A percentile compares a stretch with the other conserved stretches of the same genome.
Evolutionary conservation across 176 grass and related monocot species (phyloP).

Genomic region (Tillandsia fasciculata): DNA sequence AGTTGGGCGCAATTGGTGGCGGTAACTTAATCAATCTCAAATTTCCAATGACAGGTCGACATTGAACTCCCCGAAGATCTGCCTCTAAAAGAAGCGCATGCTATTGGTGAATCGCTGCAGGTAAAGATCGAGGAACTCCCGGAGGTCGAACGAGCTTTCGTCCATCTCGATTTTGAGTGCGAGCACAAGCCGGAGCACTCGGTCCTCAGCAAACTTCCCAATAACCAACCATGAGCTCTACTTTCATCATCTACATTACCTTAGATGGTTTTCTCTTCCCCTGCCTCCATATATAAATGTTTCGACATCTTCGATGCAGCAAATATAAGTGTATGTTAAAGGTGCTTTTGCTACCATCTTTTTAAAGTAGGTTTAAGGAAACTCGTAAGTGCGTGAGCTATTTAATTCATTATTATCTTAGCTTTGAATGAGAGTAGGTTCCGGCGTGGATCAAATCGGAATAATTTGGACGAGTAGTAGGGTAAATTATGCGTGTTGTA

Average conservation of each 20-base stretch:
- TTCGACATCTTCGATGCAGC: neutral
- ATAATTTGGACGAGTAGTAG: too few relatives aligned
- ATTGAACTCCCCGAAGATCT: constrained; percentile 20
- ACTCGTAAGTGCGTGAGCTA: neutral
- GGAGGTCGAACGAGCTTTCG: constrained; percentile 25
- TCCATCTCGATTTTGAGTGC: constrained; percentile 25
- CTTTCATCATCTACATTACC: neutral
- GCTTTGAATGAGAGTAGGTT: too few relatives aligned
- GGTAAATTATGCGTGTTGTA: too few relatives aligned
- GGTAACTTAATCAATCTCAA: too few relatives aligned
- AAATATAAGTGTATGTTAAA: too few relatives aligned
- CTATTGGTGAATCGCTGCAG: constrained; percentile 20
- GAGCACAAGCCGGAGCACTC: constrained; percentile 19
- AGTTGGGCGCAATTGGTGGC: too few relatives aligned
- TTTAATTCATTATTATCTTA: neutral
- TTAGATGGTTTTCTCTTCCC: neutral
- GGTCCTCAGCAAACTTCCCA: neutral
- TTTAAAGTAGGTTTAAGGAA: too few relatives aligned
- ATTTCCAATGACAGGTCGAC: constrained; percentile 11
- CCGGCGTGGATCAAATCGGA: too few relatives aligned
- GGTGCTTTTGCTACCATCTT: too few relatives aligned
- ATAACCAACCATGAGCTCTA: neutral
- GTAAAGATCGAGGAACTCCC: constrained; percentile 20
- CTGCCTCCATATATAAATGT: neutral
- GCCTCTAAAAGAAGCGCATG: constrained; percentile 14